Conservation (phyloP, 2,329 filamentous ascomycete genomes). For the Diplocarpon rosae region DNA sequence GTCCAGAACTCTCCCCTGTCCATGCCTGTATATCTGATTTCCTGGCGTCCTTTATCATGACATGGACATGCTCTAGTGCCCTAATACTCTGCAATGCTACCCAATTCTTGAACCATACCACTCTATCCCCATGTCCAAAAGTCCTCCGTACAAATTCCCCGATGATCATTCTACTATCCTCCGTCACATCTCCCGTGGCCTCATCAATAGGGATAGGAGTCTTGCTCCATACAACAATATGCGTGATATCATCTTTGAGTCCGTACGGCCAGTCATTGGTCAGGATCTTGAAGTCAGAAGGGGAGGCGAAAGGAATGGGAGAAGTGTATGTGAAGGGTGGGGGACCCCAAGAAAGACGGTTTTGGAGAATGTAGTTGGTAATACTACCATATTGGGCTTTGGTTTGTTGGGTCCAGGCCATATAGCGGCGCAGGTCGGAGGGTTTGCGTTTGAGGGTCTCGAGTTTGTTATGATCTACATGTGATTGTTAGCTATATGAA, state of each 20-base stretch:
- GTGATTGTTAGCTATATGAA: too few species aligned
- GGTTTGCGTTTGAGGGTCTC: slow-evolving; percentile 69
- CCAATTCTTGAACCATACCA: slow-evolving; percentile 95
- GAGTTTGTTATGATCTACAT: slow-evolving; percentile 41
- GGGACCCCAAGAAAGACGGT: slow-evolving; percentile 63
- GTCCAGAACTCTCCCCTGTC: slow-evolving; percentile 27
- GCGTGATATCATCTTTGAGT: slow-evolving; percentile 52
- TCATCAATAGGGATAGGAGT: slow-evolving; percentile 65
- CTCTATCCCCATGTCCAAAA: slow-evolving; percentile 49
- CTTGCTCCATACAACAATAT: slow-evolving; percentile 88
- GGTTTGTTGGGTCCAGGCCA: slow-evolving; percentile 61
- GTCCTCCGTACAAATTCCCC: slow-evolving; percentile 57
- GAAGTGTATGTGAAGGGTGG: slow-evolving; percentile 39
- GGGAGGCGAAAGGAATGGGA: slow-evolving; percentile 37
- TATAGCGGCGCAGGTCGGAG: slow-evolving; percentile 69
- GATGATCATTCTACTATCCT: slow-evolving; percentile 52
- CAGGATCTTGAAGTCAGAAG: slow-evolving; percentile 57
- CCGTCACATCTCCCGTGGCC: slow-evolving; percentile 60
- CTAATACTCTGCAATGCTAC: slow-evolving; percentile 77
- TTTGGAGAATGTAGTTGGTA: slow-evolving; percentile 62
- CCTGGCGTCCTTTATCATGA: slow-evolving; percentile 49
- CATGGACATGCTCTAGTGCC: slow-evolving; percentile 80
- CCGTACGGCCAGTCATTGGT: slow-evolving; percentile 94
- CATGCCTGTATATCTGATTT: slow-evolving; percentile 42
- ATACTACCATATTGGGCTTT: slow-evolving; percentile 68